Base-by-base conservation (phyloP, 2,329 filamentous ascomycete species). In the Paecilomyces dactylethromorphus region DNA sequence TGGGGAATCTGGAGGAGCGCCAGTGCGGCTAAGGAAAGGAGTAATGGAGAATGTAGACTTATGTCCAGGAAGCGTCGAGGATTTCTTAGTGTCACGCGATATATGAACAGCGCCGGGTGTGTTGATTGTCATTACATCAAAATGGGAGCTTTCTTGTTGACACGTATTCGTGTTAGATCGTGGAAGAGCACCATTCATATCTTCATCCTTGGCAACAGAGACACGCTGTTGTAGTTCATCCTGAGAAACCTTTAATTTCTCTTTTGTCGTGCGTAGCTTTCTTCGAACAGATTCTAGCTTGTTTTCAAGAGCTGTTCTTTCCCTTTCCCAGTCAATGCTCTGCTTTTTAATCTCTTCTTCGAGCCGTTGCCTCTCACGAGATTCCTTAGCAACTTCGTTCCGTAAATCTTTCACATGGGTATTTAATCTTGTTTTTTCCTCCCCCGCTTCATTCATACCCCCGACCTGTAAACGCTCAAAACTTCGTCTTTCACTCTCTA, bases 11-110 rank as follows among this genome's bases (percentile, higher is more conserved):
- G 77, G 74, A 13, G 87, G 77, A 63, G 80, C 87, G 61, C 81
- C 86, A 26, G 85, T 87, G 55, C 88, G 86, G 73, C 92, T 96
- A 61, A 97, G 80, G 78, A 96, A 97, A 0, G 93, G 93, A 0
- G 93, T 97, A 63, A 97, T 91, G 3, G 92, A 96, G 74, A 97
- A 97, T 2, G 84, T 87, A 0, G 92, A 97, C 74, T 96, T 97
- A 69, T 96, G 91, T 31, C 90, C 91, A 4, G 89, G 79, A 58
- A 85, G 76, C 1, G 84, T 81, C 39, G 84, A 82, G 21, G 86
- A 83, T 29, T 78, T 72, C 54, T 78, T 81, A 58, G 81, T 78
- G 70, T 86, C 87, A 73, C 87, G 89, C 22, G 76, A 74, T 53
- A 71, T 64, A 39, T 71, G 68, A 52, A 77, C 69, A 53, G 78